Evolutionary conservation across 305 asterid genomes (phyloP).

Genomic region (Striga hermonthica): DNA sequence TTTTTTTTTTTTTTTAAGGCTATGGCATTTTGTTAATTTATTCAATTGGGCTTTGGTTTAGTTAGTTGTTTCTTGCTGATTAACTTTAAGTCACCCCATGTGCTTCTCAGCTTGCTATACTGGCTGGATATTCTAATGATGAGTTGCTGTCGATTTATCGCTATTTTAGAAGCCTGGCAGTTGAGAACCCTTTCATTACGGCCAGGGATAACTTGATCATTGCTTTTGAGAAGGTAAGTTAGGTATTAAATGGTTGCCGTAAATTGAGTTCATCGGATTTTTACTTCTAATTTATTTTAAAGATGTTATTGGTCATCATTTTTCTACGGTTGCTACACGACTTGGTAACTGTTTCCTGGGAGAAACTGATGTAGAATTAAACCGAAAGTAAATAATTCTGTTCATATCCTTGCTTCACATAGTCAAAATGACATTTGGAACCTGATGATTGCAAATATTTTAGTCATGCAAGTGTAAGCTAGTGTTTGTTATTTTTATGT

Average conservation of each 20-base stretch:
- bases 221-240: conserved; percentile 93
- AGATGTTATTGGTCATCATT: not conserved
- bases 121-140: conserved; percentile 88
- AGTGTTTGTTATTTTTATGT: conserved; percentile 1
- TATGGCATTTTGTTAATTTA: conserved; percentile 18
- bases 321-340: conserved; percentile 9
- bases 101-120: conserved; percentile 77
- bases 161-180: conserved; percentile 89
- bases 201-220: conserved; percentile 90
- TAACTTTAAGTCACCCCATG: conserved; percentile 25
- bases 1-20: not conserved
- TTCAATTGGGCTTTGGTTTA: conserved; percentile 7
- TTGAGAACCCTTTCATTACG: conserved; percentile 74
- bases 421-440: not conserved
- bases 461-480: conserved; percentile 1
- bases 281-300: not conserved
- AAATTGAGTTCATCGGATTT: not conserved
- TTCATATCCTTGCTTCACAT: not conserved
- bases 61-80: conserved; percentile 12
- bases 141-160: conserved; percentile 80
- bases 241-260: not conserved
- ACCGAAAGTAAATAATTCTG: not conserved
- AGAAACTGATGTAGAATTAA: conserved; percentile 9
- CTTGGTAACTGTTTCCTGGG: not conserved
- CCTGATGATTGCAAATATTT: conserved; percentile 1